Percentiles rank a stretch among this genome's conserved stretches.
Conservation (phyloP, 768 basidiomycete species). For the Psilocybe tampanensis region DNA sequence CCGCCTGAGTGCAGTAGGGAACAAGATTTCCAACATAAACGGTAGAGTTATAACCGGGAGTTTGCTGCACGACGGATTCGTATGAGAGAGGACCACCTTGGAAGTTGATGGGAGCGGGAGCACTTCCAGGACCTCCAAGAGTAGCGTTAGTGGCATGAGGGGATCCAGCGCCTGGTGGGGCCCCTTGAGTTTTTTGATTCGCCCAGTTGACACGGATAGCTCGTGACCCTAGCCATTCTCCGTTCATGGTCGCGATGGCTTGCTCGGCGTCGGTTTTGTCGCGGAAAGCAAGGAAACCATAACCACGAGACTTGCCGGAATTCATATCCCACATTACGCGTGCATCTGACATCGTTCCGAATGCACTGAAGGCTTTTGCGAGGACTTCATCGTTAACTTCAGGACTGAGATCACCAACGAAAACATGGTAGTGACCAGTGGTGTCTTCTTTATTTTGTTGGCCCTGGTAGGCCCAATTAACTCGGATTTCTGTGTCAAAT, state of each 20-base stretch:
- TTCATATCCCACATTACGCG: slow-evolving; percentile 99
- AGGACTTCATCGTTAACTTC: slow-evolving; percentile 99
- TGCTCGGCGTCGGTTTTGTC: slow-evolving; percentile 99
- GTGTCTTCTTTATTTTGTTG: slow-evolving; percentile 99
- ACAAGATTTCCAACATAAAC: slow-evolving; percentile 99
- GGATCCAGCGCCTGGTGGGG: slow-evolving; percentile 34
- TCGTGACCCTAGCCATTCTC: slow-evolving; percentile 97
- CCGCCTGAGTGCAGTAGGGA: slow-evolving; percentile 95
- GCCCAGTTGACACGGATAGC: slow-evolving; percentile 99
- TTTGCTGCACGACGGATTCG: slow-evolving; percentile 92
- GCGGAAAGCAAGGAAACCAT: slow-evolving; percentile 97
- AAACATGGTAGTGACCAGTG: slow-evolving; percentile 96
- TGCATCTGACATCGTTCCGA: slow-evolving; percentile 95
- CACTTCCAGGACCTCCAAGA: slow-evolving; percentile 42
- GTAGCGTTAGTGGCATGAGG: slow-evolving; percentile 40
- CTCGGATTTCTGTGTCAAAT: slow-evolving; percentile 98
- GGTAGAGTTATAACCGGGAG: slow-evolving; percentile 91
- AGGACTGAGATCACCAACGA: slow-evolving; percentile 99
- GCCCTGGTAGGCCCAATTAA: slow-evolving; percentile 99
- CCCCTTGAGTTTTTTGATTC: slow-evolving; percentile 96
- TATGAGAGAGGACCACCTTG: slow-evolving; percentile 87
- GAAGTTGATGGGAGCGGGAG: slow-evolving; percentile 91
- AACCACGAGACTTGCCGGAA: slow-evolving; percentile 97
- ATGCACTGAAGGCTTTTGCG: slow-evolving; percentile 95
- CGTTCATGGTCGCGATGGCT: slow-evolving; percentile 99